Base-by-base conservation (phyloP, 768 basidiomycete species). In the Phanerochaete carnosa region DNA sequence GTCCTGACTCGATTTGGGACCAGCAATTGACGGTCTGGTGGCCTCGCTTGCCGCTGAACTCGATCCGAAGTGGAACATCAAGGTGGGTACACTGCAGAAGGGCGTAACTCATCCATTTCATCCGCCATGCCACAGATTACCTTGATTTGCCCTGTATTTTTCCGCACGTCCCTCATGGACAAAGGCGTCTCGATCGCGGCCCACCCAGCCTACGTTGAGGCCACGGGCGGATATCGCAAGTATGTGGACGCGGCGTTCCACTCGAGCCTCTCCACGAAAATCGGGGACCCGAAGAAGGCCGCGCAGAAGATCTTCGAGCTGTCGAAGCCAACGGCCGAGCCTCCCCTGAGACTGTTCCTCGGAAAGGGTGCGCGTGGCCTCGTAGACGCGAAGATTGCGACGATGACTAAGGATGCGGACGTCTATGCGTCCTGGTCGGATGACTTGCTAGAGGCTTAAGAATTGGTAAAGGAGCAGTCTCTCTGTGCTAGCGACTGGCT, bases 31-130 rank as follows among this genome's bases (percentile, higher is more conserved):
- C 43, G 77, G 74, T 16, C 63, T 79, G 23, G 75, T 72, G 1
- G 75, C 79, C 58, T 66, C 77, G 0, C 59, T 81, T 23, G 69
- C 68, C 6, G 65, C 70, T 43, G 80, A 82, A 59, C 51, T 80
- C 2, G 78, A 80, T 51, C 79, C 80, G 11, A 67, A 35, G 26
- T 82, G 80, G 80, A 78, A 80, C 57, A 79, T 81, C 63, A 79
- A 76, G 68, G 80, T 77, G 56, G 13, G 71, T 45, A 23, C 15
- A 23, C 19, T 12, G 11, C 35, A 1, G 35, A 35, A 45, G n/a
- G n/a, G 15, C n/a, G 4, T 35, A 39, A 12, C 35, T 5, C 13
- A 35, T 6, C 33, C 33, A 35, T 13, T 13, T 13, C 13, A 6
- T 13, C 13, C 33, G 13, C 33, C 13, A 6, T 35, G n/a, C 33